Conservation (phyloP, 2,329 filamentous ascomycete species). For the Fusarium mundagurra region DNA sequence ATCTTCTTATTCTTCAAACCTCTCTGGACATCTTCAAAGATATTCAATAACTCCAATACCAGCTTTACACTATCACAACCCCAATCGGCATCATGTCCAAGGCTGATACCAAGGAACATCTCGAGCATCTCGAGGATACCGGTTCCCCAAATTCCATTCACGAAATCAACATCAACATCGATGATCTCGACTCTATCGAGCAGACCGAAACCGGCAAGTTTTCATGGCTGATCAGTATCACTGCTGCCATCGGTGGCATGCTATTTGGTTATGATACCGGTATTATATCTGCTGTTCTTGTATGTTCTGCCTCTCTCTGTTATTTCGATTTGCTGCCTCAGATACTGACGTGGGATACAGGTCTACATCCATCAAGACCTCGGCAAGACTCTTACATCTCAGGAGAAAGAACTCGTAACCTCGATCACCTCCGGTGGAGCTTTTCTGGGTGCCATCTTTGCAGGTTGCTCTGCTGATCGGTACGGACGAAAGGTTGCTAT, state of each 20-base stretch:
- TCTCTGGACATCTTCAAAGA: neutral
- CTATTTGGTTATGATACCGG: constrained; percentile 52
- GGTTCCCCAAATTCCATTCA: constrained; percentile 23
- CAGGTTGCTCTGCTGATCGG: constrained; percentile 39
- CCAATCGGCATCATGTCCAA: constrained; percentile 31
- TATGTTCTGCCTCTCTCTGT: neutral
- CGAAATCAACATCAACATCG: constrained; percentile 32
- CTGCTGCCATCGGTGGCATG: constrained; percentile 50
- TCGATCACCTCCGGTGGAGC: constrained; percentile 58
- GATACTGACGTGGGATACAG: neutral
- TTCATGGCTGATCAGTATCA: constrained; percentile 41
- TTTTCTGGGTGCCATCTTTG: constrained; percentile 43
- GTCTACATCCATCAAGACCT: constrained; percentile 46
- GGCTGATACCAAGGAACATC: constrained; percentile 28
- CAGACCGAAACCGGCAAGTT: constrained; percentile 39
- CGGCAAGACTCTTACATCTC: constrained; percentile 50
- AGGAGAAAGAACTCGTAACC: constrained; percentile 62
- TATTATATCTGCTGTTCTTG: constrained; percentile 50
- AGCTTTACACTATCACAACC: neutral
- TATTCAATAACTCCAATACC: neutral
- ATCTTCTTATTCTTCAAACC: neutral
- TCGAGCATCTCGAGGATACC: constrained; percentile 35
- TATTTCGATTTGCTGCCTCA: neutral
- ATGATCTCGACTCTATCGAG: constrained; percentile 41
- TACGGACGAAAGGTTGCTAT: constrained; percentile 43